Evolutionary conservation across 176 grass and related monocot species (phyloP).

Genomic region (Chrysopogon serrulatus): DNA sequence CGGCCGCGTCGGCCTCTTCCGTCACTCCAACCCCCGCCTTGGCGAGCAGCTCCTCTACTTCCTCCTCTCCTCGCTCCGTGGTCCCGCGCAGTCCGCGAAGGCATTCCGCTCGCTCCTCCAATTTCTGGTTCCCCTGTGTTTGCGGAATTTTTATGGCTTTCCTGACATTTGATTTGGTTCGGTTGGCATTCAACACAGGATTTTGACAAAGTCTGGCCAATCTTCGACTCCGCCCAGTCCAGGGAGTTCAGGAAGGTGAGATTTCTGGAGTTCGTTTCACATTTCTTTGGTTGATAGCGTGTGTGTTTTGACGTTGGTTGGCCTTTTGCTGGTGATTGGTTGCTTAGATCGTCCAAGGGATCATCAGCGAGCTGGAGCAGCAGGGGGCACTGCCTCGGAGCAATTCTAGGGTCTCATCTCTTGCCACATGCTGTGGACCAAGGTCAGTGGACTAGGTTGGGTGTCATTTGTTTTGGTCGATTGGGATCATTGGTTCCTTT

Average conservation of each 20-base stretch:
- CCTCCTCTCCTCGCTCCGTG: conserved; percentile 88
- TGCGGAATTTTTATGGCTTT: not conserved
- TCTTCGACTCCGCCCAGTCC: conserved; percentile 92
- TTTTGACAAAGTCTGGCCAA: conserved; percentile 98
- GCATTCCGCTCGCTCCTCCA: conserved; percentile 10
- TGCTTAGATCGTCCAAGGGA: conserved; percentile 94
- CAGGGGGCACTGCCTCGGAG: conserved; percentile 90
- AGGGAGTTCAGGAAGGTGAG: conserved; percentile 95
- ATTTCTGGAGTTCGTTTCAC: conserved; percentile 9
- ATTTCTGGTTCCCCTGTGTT: not conserved
- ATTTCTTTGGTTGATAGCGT: not conserved
- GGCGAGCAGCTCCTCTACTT: conserved; percentile 99
- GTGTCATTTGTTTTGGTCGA: not conserved
- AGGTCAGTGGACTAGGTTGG: conserved; percentile 50
- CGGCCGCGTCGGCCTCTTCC: conserved; percentile 74
- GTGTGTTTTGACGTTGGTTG: not conserved
- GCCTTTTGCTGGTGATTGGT: not conserved
- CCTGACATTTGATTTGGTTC: not conserved
- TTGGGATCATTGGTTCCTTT: conserved; percentile 1
- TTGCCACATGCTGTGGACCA: conserved; percentile 91
- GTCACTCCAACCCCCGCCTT: conserved; percentile 92
- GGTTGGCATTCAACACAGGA: conserved; percentile 47
- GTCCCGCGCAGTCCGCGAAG: conserved; percentile 87
- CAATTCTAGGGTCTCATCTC: conserved; percentile 97
- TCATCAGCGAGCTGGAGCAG: conserved; percentile 98